Evolutionary conservation across 495 filamentous ascomycete genomes (phyloP), one percentile per base, ranked within the genome.

Genomic region (Saxispiralis lemnorum): DNA sequence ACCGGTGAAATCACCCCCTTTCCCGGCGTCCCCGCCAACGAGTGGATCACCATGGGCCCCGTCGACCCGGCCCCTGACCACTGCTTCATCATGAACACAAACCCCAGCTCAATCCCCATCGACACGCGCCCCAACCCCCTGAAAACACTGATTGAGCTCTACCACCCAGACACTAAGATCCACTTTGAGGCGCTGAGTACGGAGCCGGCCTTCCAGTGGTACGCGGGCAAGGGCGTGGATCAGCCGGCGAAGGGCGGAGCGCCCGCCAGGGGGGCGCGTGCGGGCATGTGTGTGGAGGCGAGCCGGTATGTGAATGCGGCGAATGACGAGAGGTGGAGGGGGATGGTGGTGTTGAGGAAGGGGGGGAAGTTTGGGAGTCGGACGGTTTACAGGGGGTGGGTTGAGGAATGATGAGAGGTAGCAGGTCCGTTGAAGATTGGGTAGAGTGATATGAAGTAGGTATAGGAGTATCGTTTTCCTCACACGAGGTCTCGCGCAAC

Each of bases 181-280:
- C 76, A 92, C 53, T 73, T 95, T 16, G 81, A 93, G 51, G 76
- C 92, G 7, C 63, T 73, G 52, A 86, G 79, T 63, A 95, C 86
- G 0, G 87, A 95, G 62, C 89, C 89, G 1, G 84, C 87, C 0
- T 95, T 93, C 71, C 87, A 94, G 59, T 92, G 92, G 64, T 95
- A 95, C 63, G 92, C 83, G 0, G 89, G 86, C 36, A 79, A 82
- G 53, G 75, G 73, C 51, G 82, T 89, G 49, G 65, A 86, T 49
- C 75, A 89, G n/a, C 79, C 76, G 0, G 74, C 67, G 32, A 72
- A 80, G 11, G 75, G 70, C 12, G 78, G 75, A 0, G 56, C 72
- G 12, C 72, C 79, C 0, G 70, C 75, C 0, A 72, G 81, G 14
- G 70, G 64, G 0, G 53, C 73, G 9, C 69, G 82, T 31, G 70